These are phyloP conservation scores for Amanita rubescens DNA, from an alignment of 768 basidiomycete species.

Conservation along the genomic window DNA sequence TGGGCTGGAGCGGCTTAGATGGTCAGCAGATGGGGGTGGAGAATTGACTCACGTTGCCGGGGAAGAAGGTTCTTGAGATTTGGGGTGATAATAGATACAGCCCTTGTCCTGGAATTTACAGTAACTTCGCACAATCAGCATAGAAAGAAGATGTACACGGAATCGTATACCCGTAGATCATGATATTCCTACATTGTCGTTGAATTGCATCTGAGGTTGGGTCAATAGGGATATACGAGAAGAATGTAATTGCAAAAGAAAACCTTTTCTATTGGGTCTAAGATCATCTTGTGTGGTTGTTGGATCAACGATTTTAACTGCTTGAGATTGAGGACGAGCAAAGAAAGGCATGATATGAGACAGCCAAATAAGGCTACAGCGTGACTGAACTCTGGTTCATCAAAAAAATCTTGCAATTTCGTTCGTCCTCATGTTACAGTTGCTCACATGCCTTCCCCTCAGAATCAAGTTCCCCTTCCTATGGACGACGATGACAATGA, in stretches of 20 bases:
- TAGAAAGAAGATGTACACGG: background rate
- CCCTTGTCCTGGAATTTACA: constrained; percentile 87
- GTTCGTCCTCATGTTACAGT: background rate
- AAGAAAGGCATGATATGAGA: constrained; percentile 56
- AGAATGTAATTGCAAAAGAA: too few relatives aligned
- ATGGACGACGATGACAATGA: constrained; percentile 71
- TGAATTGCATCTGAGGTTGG: constrained; percentile 49
- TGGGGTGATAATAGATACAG: constrained; percentile 76
- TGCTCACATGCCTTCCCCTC: background rate
- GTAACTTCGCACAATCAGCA: constrained; percentile 35
- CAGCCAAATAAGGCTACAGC: background rate
- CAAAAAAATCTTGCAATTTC: background rate
- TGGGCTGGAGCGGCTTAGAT: constrained; percentile 23
- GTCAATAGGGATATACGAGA: too few relatives aligned
- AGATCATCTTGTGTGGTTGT: constrained; percentile 35
- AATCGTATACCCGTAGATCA: constrained; percentile 79
- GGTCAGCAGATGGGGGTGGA: constrained; percentile 20
- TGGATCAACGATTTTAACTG: constrained; percentile 69
- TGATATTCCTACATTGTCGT: constrained; percentile 83
- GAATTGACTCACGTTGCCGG: constrained; percentile 13
- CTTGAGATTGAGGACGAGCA: constrained; percentile 52
- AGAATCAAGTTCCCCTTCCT: constrained; percentile 6
- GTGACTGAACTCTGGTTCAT: too few relatives aligned
- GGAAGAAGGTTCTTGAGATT: constrained; percentile 28
- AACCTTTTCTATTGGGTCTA: constrained; percentile 51